Percentiles rank a stretch among this genome's conserved stretches.
These are phyloP conservation scores for Flaveria sonorensis DNA, from an alignment of 129 eudicot genomes.

Conservation along the genomic window DNA sequence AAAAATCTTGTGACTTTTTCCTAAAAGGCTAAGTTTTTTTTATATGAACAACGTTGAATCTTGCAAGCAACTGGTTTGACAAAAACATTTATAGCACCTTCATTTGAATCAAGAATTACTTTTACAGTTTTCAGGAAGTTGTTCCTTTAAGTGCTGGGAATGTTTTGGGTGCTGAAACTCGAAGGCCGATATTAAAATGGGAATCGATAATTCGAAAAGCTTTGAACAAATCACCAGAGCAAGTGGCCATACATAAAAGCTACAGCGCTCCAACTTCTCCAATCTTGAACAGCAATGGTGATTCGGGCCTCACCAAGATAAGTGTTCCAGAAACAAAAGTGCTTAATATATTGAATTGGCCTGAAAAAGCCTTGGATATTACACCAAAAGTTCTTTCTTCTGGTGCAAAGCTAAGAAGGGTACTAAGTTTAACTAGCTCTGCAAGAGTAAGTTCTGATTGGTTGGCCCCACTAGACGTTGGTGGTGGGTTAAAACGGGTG, in stretches of 20 bases:
- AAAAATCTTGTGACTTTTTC: background rate
- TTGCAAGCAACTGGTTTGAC: constrained; percentile 14
- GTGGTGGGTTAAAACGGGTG: constrained; percentile 58
- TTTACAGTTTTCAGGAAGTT: constrained; percentile 87
- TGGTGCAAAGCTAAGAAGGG: constrained; percentile 60
- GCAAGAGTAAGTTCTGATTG: constrained; percentile 57
- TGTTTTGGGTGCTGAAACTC: constrained; percentile 90
- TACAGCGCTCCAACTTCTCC: constrained; percentile 97
- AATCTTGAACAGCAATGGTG: constrained; percentile 44
- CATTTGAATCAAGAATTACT: constrained; percentile 7
- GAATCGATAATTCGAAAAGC: constrained; percentile 83
- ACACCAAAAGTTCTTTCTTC: constrained; percentile 58
- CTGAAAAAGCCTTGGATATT: constrained; percentile 64
- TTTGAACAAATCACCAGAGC: constrained; percentile 64
- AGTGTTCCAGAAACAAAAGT: constrained; percentile 33
- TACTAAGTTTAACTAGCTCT: constrained; percentile 59
- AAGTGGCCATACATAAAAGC: constrained; percentile 62
- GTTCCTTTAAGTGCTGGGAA: constrained; percentile 94
- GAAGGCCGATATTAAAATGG: constrained; percentile 88
- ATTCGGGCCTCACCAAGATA: constrained; percentile 16
- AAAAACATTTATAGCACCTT: background rate
- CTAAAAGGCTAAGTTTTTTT: background rate
- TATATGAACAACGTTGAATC: background rate
- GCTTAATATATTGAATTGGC: constrained; percentile 66
- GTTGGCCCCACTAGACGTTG: constrained; percentile 39